Conservation (phyloP, 1,284 basidiomycete species). For the Naganishia sp. region DNA sequence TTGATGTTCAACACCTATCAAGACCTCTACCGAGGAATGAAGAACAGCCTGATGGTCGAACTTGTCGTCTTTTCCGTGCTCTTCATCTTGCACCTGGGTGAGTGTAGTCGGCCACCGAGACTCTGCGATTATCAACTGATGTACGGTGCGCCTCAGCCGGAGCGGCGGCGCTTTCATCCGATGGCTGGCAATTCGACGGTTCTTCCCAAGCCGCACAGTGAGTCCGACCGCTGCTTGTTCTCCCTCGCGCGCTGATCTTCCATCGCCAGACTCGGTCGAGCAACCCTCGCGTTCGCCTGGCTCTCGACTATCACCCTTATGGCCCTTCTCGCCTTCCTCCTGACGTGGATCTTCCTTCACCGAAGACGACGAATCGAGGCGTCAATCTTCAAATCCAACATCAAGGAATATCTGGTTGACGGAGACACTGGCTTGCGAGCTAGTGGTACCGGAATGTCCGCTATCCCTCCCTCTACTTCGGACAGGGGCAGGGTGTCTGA, state of each 20-base stretch:
- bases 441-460: background rate
- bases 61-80: slow-evolving; percentile 3
- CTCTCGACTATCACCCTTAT: slow-evolving; percentile 14
- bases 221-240: background rate
- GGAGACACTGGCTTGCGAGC: background rate
- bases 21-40: slow-evolving; percentile 7
- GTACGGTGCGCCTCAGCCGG: background rate
- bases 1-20: slow-evolving; percentile 9
- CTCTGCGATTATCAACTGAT: background rate
- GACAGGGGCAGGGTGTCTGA: too few relatives aligned
- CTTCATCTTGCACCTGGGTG: slow-evolving; percentile 16
- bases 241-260: background rate
- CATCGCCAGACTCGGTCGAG: slow-evolving; percentile 7
- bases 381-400: slow-evolving; percentile 12
- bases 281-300: slow-evolving; percentile 21
- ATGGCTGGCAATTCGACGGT: slow-evolving; percentile 14
- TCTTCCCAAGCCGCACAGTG: slow-evolving; percentile 12
- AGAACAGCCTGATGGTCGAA: slow-evolving; percentile 17
- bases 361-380: background rate
- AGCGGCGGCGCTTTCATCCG: slow-evolving; percentile 11
- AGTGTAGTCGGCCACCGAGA: background rate
- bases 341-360: slow-evolving; percentile 2
- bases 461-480: too few relatives aligned
- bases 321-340: slow-evolving; percentile 9
- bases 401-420: slow-evolving; percentile 14